A percentile compares a stretch with the other conserved stretches of the same genome.
These are phyloP conservation scores for Ceratobasidium sp. DNA, from an alignment of 1,284 basidiomycete genomes.

Conservation along the genomic window DNA sequence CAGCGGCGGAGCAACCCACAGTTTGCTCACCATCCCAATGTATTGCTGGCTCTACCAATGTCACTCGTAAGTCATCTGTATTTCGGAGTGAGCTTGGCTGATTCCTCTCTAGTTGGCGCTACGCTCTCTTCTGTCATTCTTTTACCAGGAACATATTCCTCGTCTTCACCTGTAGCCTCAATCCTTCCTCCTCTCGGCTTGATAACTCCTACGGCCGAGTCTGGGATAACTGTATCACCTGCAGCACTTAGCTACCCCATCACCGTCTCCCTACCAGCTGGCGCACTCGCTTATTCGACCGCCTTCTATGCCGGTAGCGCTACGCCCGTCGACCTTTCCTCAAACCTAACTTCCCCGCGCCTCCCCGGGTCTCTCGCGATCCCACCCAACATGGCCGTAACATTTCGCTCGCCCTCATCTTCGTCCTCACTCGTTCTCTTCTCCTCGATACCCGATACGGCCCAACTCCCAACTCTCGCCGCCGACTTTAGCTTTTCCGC, in stretches of 20 bases:
- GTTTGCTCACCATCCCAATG: conserved; percentile 41
- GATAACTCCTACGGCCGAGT: conserved; percentile 2
- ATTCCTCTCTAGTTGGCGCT: conserved; percentile 18
- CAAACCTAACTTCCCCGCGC: conserved; percentile 29
- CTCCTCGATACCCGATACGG: conserved; percentile 81
- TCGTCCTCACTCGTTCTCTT: conserved; percentile 68
- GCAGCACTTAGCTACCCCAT: conserved; percentile 10
- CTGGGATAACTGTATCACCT: conserved; percentile 18
- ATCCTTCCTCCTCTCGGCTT: conserved; percentile 9
- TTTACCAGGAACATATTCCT: conserved; percentile 45
- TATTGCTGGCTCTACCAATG: conserved; percentile 33
- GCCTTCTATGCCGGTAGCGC: conserved; percentile 25
- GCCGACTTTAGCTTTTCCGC: conserved; percentile 70
- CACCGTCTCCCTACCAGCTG: conserved; percentile 22
- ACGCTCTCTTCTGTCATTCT: conserved; percentile 42
- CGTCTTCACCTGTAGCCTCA: conserved; percentile 27
- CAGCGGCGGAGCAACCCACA: conserved; percentile 40
- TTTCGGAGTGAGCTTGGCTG: background rate
- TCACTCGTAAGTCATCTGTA: conserved; percentile 15
- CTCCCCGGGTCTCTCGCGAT: conserved; percentile 30
- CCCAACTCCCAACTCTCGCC: conserved; percentile 70
- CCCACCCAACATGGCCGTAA: conserved; percentile 30
- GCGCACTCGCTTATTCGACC: conserved; percentile 30
- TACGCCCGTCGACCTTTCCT: conserved; percentile 12
- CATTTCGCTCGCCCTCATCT: conserved; percentile 35